Evolutionary conservation across 306 rosid genomes (phyloP).

Genomic region (Senna siamea): DNA sequence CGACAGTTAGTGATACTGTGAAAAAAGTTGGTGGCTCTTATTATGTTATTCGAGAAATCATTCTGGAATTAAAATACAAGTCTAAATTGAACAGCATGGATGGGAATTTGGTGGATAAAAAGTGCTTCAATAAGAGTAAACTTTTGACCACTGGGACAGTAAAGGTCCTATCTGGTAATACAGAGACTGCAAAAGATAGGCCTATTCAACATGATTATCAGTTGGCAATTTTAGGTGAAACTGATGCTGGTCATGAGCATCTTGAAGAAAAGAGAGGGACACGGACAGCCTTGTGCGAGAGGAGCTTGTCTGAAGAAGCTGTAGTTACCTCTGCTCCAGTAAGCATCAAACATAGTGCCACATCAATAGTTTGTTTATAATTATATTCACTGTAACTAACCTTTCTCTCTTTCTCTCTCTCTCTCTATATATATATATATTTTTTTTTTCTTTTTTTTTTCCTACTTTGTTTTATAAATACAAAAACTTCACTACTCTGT

Average conservation of each 20-base stretch:
- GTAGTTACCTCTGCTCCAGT: conserved; percentile 41
- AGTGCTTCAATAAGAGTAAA: conserved; percentile 9
- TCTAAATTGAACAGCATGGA: conserved; percentile 36
- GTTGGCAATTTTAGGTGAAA: conserved; percentile 12
- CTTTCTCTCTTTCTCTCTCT: too few relatives aligned
- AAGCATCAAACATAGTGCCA: conserved; percentile 37
- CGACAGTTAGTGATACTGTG: conserved; percentile 3
- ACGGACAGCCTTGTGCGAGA: conserved; percentile 27
- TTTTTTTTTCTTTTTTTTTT: conserved; percentile 6
- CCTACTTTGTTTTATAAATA: neutral
- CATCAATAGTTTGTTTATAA: neutral
- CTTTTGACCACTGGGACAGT: conserved; percentile 23
- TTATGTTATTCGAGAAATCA: conserved; percentile 55
- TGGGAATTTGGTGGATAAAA: conserved; percentile 33
- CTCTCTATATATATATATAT: neutral
- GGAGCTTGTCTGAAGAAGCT: conserved; percentile 39
- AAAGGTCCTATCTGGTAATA: conserved; percentile 34
- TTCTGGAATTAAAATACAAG: conserved; percentile 59
- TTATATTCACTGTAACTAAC: neutral
- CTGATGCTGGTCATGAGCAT: conserved; percentile 28
- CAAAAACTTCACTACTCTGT: neutral
- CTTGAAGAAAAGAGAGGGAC: conserved; percentile 42
- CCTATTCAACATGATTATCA: conserved; percentile 33
- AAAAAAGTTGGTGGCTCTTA: conserved; percentile 67
- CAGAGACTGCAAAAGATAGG: conserved; percentile 31